Evolutionary conservation across 1,139 yeast species (phyloP).

Genomic region (Taphrina betulina): DNA sequence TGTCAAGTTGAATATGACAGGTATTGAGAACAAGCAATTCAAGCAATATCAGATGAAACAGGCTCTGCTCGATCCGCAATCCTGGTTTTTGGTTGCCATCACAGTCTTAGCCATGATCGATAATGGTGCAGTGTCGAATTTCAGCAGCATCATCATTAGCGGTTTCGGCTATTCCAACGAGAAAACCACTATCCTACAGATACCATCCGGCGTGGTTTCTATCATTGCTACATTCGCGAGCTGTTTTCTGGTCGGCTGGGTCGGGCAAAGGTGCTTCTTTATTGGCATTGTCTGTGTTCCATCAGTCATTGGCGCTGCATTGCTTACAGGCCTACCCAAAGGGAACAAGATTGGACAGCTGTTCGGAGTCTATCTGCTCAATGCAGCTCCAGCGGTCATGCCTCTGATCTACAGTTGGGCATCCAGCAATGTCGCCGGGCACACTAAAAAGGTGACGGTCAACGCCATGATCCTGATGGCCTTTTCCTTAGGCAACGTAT

Average conservation of each 20-base stretch:
- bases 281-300: slow-evolving; percentile 40
- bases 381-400: slow-evolving; percentile 47
- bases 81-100: slow-evolving; percentile 50
- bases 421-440: slow-evolving; percentile 58
- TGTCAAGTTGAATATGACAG: slow-evolving; percentile 51
- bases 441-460: slow-evolving; percentile 54
- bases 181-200: slow-evolving; percentile 40
- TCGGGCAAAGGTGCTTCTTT: slow-evolving; percentile 30
- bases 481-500: slow-evolving; percentile 58
- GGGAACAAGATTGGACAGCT: slow-evolving; percentile 39
- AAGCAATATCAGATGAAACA: slow-evolving; percentile 8
- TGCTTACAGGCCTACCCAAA: slow-evolving; percentile 39
- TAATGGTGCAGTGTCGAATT: slow-evolving; percentile 51
- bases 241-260: slow-evolving; percentile 36
- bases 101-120: slow-evolving; percentile 50
- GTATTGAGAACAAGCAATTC: slow-evolving; percentile 39
- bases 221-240: slow-evolving; percentile 37
- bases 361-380: slow-evolving; percentile 41
- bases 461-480: slow-evolving; percentile 51
- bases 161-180: slow-evolving; percentile 42
- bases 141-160: slow-evolving; percentile 41
- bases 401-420: slow-evolving; percentile 52
- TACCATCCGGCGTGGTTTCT: slow-evolving; percentile 41
- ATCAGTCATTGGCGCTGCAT: slow-evolving; percentile 40
- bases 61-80: slow-evolving; percentile 47